Base-by-base conservation (phyloP, 495 filamentous ascomycete genomes). In the Neurospora sp. region DNA sequence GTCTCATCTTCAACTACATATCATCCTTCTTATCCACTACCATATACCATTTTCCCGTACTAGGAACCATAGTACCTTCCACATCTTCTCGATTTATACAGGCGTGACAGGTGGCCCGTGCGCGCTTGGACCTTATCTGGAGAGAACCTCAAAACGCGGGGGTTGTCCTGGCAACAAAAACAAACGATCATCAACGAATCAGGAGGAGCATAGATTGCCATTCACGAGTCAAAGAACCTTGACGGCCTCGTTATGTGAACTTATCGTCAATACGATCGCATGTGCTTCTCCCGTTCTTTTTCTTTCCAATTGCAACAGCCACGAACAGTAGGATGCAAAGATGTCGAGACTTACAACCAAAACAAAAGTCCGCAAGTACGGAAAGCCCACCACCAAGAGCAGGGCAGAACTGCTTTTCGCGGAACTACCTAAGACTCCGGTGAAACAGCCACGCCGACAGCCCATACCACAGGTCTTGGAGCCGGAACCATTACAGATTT, bases 401-500 rank as follows among this genome's bases (percentile, higher is more conserved):
- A 83, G 73, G 40, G 76, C 79, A 41, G 78, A 83, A 14, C 77
- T 80, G 59, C 75, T 83, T 69, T 86, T 86, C 73, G 81, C 79
- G n/a, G 83, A 84, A 69, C 73, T 86, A 31, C 83, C 83, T 8
- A 79, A 76, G 54, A 83, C 78, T 9, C 84, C 84, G 7, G 73
- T 77, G 38, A 78, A 77, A 27, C 70, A 73, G 41, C 72, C 70
- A 54, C 14, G 27, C 54, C 23, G 6, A 18, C 27, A 35, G 54
- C 14, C 27, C 31, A 18, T 4, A 35, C 14, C 11, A 31, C 54
- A 66, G 14, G 35, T 66, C 3, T 16, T 66, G 54, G 54, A 9
- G 6, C 27, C 54, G 14, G 6, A 18, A 35, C 12, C 54, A 66
- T 35, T 35, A 4, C 54, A 37, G 3, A 66, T 66, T 18, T 35